Evolutionary conservation across 139 green algal genomes (phyloP).

Genomic region (Micractinium conductrix): DNA sequence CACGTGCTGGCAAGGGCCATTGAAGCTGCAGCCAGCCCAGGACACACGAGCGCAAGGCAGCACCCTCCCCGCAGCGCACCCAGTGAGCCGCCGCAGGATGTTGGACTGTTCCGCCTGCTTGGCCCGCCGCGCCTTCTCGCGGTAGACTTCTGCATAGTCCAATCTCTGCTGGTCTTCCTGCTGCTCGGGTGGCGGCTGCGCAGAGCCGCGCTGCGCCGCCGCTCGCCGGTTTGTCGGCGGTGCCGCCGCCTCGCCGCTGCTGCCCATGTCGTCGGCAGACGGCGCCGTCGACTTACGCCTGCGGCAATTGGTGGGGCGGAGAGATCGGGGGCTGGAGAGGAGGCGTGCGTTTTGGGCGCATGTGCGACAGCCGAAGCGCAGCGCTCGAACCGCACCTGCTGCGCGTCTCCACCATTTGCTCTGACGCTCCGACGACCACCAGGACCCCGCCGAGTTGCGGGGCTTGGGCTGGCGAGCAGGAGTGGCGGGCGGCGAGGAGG

Average conservation of each 20-base stretch:
- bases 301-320: not conserved
- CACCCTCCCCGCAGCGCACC: not conserved
- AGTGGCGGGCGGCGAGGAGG: too few species aligned
- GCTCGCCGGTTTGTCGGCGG: constrained; percentile 4
- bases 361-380: too few species aligned
- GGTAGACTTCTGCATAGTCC: constrained; percentile 20
- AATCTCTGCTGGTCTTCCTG: not conserved
- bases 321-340: not conserved
- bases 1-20: too few species aligned
- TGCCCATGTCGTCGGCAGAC: not conserved
- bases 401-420: constrained; percentile 20
- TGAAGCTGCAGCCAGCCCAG: not conserved
- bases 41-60: too few species aligned
- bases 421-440: too few species aligned
- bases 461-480: too few species aligned
- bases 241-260: not conserved
- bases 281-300: constrained; percentile 22
- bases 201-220: too few species aligned
- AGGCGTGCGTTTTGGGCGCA: too few species aligned
- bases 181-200: too few species aligned
- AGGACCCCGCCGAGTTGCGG: too few species aligned
- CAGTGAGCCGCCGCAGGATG: constrained; percentile 16
- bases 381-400: not conserved
- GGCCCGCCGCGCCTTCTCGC: not conserved
- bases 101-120: constrained; percentile 29